Conservation (phyloP, 2,329 filamentous ascomycete species). For the Sporothrix pseudoabietina region DNA sequence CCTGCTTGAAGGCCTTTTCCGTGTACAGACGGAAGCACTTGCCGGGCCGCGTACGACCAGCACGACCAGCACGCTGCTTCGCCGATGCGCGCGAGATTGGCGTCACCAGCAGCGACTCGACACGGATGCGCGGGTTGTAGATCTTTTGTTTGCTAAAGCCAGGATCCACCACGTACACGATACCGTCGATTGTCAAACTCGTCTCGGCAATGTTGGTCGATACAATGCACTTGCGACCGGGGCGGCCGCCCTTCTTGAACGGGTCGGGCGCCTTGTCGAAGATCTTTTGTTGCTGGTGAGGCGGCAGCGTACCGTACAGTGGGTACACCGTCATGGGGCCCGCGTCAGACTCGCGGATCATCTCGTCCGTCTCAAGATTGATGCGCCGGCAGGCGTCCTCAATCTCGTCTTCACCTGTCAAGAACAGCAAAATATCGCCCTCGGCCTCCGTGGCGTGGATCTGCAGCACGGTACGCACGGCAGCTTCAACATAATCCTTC, state of each 20-base stretch:
- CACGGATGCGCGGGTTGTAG: conserved; percentile 94
- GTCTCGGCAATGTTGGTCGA: conserved; percentile 99
- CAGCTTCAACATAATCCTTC: conserved; percentile 94
- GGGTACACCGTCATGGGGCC: conserved; percentile 90
- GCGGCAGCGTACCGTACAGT: conserved; percentile 89
- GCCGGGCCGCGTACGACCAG: conserved; percentile 95
- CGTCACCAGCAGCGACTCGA: conserved; percentile 95
- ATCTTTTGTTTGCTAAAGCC: conserved; percentile 99
- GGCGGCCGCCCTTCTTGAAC: conserved; percentile 71
- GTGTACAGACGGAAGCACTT: conserved; percentile 99
- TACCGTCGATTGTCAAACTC: conserved; percentile 95
- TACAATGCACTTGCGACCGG: conserved; percentile 91
- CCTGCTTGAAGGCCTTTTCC: conserved; percentile 93
- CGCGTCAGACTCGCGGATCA: conserved; percentile 86
- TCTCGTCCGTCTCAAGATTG: conserved; percentile 83
- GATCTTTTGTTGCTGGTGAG: conserved; percentile 90
- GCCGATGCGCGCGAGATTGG: conserved; percentile 98
- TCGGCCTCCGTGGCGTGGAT: conserved; percentile 92
- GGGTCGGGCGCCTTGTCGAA: conserved; percentile 85
- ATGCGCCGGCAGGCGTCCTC: conserved; percentile 96
- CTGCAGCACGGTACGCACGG: conserved; percentile 90
- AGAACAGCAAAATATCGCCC: conserved; percentile 89
- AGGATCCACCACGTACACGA: conserved; percentile 98
- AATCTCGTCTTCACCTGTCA: conserved; percentile 98
- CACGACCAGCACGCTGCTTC: conserved; percentile 96